Evolutionary conservation across 2,329 filamentous ascomycete genomes (phyloP), one percentile per base, ranked within the genome.

Genomic region (Fusarium lateritium): DNA sequence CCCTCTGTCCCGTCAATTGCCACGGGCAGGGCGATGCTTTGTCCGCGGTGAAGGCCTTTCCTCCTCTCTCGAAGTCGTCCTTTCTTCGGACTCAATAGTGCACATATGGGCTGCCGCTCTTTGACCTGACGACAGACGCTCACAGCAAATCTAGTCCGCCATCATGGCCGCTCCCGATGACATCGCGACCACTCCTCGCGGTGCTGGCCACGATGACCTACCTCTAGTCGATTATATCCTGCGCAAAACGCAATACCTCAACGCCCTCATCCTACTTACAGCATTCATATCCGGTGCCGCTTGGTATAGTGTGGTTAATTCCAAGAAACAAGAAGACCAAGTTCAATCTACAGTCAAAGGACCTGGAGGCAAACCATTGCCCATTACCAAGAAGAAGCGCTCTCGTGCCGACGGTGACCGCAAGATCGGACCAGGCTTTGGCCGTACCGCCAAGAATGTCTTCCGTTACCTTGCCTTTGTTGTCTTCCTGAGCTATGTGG

Each of bases 351-450:
- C 79, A 33, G 79, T 87, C 69, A 89, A 86, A 54, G 94, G 94
- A n/a, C 94, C 94, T 2, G 94, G 93, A 57, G 95, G 94, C 71
- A 94, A 97, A 78, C 94, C 94, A 34, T 83, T 98, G 55, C 94
- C 94, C n/a, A 77, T 84, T 50, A 87, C 85, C 62, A 92, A 89
- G 76, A 88, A 83, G 60, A 83, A 83, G 77, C 81, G 83, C 60
- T 49, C 71, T 80, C 78, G 86, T 77, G 76, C 80, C 78, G 70
- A 83, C 80, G 78, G 81, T 79, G 74, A 83, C 80, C 76, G 81
- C 47, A 80, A 80, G 67, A 77, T 81, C 53, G 78, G 79, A 19
- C 84, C 77, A 28, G 85, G 89, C 71, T 89, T 94, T 78, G 91
- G 90, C 65, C 86, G 83, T n/a, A 83, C 85, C 46, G 85, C 89